Evolutionary conservation across 2,329 filamentous ascomycete genomes (phyloP), one percentile per base, ranked within the genome.

Genomic region (Fusarium subtropicale): DNA sequence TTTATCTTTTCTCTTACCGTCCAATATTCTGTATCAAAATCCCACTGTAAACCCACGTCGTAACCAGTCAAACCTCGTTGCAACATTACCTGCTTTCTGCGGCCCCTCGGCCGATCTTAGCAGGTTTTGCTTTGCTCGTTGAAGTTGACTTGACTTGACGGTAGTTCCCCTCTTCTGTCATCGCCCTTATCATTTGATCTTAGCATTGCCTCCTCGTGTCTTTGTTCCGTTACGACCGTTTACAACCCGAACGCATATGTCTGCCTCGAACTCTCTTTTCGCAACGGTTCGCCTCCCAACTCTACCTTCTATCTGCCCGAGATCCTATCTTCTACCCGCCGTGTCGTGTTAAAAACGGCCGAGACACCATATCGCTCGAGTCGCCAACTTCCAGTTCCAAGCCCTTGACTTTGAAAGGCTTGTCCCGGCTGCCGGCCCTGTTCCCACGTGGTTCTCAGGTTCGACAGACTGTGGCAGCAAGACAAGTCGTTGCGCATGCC

Each of bases 401-500:
- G 64, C 58, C 54, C 66, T 56, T 69, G 59, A 68, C 61, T 50
- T 71, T 69, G 66, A 72, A 65, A 74, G 71, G 69, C 72, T 74
- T 74, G 72, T 71, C 75, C 73, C 75, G 70, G 75, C 76, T 80
- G 77, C 77, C 76, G 75, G 75, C 74, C 79, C 77, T 75, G 77
- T 73, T 77, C 75, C 76, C 60, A 64, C 69, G 66, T 76, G 77
- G 78, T 76, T 74, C 68, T 66, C 68, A 74, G 79, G 78, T 76
- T 75, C 69, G 76, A 76, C 75, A 76, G 77, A 74, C 75, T 77
- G 77, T 75, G 76, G 76, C 75, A 75, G 67, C 71, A 71, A 65
- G 57, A 66, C 55, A 70, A 74, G 64, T 71, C 71, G 71, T 75
- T 76, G 81, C 84, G 85, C 85, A 89, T 89, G 87, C 86, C 87